Evolutionary conservation across 2,329 filamentous ascomycete species (phyloP).

Genomic region (Talaromyces piceae): DNA sequence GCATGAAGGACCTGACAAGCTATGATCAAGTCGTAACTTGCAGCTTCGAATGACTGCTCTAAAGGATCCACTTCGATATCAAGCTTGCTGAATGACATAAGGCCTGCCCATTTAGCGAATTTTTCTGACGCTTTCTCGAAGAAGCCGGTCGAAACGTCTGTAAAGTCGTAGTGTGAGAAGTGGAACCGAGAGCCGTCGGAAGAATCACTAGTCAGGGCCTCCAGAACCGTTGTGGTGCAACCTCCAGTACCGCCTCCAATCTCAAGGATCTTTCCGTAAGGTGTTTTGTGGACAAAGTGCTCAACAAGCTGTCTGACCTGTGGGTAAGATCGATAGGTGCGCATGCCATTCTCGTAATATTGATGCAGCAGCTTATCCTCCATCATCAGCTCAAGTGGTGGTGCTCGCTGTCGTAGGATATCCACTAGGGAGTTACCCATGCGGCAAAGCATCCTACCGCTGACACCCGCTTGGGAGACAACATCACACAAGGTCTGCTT

Average conservation of each 20-base stretch:
- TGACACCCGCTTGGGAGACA: not conserved
- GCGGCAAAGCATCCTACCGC: not conserved
- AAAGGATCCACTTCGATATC: conserved; percentile 22
- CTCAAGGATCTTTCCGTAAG: conserved; percentile 18
- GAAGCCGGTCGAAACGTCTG: conserved; percentile 17
- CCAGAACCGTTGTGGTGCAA: conserved; percentile 9
- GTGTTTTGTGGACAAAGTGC: conserved; percentile 16
- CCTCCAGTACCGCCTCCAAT: conserved; percentile 16
- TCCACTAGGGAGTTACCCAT: conserved; percentile 22
- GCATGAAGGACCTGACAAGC: conserved; percentile 30
- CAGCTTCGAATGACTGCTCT: conserved; percentile 22
- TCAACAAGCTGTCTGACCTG: not conserved
- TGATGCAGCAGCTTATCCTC: conserved; percentile 26
- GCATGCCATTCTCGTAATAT: conserved; percentile 22
- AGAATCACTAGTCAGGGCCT: not conserved
- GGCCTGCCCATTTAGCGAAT: not conserved
- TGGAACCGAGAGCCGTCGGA: not conserved
- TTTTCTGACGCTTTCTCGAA: conserved; percentile 13
- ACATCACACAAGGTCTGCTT: not conserved
- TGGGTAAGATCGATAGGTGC: not conserved
- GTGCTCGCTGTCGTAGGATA: conserved; percentile 19
- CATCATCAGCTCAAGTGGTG: conserved; percentile 31
- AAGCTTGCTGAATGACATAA: conserved; percentile 20
- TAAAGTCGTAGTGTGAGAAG: conserved; percentile 15
- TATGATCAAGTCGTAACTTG: conserved; percentile 25